These are phyloP conservation scores for Zoysia japonica DNA, from an alignment of 176 grass and related monocot genomes.

Conservation along the genomic window DNA sequence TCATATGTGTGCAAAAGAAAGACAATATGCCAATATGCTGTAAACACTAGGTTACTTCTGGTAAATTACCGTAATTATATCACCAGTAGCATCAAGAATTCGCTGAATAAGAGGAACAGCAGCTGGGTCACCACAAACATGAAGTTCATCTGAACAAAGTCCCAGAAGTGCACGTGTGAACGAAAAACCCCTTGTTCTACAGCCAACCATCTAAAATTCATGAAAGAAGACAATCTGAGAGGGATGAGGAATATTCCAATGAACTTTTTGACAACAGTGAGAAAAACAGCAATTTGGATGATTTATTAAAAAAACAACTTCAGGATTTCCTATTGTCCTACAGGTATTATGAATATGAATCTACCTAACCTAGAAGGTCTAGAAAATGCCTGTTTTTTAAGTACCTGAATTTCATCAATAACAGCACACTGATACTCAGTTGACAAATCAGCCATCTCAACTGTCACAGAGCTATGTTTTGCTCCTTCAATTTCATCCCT, in stretches of 20 bases:
- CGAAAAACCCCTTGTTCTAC: constrained; percentile 84
- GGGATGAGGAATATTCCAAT: constrained; percentile 27
- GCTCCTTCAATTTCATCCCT: constrained; percentile 77
- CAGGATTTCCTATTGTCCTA: constrained; percentile 1
- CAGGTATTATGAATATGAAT: constrained; percentile 6
- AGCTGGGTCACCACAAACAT: constrained; percentile 96
- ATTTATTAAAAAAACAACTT: constrained; percentile 17
- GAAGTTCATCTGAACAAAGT: constrained; percentile 92
- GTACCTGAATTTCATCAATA: constrained; percentile 99
- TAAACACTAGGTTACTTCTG: constrained; percentile 6
- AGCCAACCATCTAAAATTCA: constrained; percentile 79
- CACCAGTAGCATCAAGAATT: constrained; percentile 86
- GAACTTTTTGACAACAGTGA: constrained; percentile 16
- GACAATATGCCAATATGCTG: not conserved
- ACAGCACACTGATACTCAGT: constrained; percentile 80
- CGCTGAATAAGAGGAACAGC: constrained; percentile 86
- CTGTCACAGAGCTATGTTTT: constrained; percentile 85
- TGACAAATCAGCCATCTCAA: constrained; percentile 88
- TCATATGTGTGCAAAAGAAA: constrained; percentile 5
- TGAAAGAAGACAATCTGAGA: constrained; percentile 39
- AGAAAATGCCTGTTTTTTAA: constrained; percentile 25
- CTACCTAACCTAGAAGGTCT: constrained; percentile 22
- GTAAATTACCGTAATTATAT: constrained; percentile 76
- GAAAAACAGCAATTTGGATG: constrained; percentile 22
- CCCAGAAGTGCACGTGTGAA: constrained; percentile 96